These are phyloP conservation scores for Ambrosiella xylebori DNA, from an alignment of 2,329 filamentous ascomycete genomes.

Conservation along the genomic window DNA sequence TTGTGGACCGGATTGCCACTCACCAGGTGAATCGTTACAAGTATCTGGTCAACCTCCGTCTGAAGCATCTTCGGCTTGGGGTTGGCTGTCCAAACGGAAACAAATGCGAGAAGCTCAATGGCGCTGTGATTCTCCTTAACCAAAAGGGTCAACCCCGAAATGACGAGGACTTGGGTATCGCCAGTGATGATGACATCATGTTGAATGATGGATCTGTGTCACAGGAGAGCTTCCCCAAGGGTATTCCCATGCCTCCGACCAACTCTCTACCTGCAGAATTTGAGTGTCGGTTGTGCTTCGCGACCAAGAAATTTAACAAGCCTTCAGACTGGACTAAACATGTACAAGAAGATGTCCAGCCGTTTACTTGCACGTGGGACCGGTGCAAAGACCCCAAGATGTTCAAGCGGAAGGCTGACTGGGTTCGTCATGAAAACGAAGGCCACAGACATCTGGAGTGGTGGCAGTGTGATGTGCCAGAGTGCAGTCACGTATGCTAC, in stretches of 20 bases:
- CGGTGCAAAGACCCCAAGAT: conserved; percentile 71
- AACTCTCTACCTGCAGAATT: conserved; percentile 66
- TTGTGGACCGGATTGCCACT: conserved; percentile 66
- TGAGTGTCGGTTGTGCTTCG: conserved; percentile 77
- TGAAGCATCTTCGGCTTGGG: conserved; percentile 50
- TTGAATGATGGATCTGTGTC: conserved; percentile 51
- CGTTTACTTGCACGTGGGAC: conserved; percentile 82
- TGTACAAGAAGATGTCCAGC: conserved; percentile 82
- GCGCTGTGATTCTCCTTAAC: conserved; percentile 44
- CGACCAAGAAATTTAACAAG: conserved; percentile 70
- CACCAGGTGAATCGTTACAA: conserved; percentile 72
- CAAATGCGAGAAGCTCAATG: conserved; percentile 50
- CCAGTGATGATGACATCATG: conserved; percentile 44
- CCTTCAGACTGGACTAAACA: conserved; percentile 96
- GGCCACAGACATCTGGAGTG: conserved; percentile 77
- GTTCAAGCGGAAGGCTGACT: conserved; percentile 90
- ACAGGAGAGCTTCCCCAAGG: conserved; percentile 57
- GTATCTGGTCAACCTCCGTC: conserved; percentile 48
- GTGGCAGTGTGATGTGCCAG: conserved; percentile 71
- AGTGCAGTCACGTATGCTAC: conserved; percentile 69
- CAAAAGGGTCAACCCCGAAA: conserved; percentile 42
- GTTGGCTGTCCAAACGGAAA: conserved; percentile 42
- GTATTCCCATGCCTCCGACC: conserved; percentile 69
- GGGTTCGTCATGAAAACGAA: conserved; percentile 89
- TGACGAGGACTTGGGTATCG: conserved; percentile 28